Percentiles rank a stretch among this genome's conserved stretches.
Conservation (phyloP, 305 asterid genomes). For the Solanum chacoense region DNA sequence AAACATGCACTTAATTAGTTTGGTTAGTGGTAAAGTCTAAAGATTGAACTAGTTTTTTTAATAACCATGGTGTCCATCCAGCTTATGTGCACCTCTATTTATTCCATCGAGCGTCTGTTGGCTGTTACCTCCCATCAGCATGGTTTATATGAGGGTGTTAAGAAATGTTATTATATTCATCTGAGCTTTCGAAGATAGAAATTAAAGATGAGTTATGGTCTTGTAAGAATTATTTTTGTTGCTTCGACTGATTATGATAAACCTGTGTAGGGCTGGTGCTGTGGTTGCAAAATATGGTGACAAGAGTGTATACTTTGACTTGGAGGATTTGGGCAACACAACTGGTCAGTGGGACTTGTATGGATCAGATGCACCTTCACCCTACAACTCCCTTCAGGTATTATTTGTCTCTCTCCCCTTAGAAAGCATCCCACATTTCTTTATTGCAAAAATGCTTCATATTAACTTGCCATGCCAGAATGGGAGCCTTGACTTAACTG, state of each 20-base stretch:
- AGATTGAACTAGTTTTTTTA: neutral
- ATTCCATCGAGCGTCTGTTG: too few relatives aligned
- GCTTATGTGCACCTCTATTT: too few relatives aligned
- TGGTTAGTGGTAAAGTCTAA: neutral
- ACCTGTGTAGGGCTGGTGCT: constrained; percentile 43
- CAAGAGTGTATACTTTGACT: constrained; percentile 89
- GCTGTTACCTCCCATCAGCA: neutral
- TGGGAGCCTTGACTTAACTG: neutral
- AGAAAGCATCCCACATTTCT: neutral
- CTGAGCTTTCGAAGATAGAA: neutral
- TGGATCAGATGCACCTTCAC: constrained; percentile 74
- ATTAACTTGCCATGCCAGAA: neutral
- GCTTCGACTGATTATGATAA: neutral
- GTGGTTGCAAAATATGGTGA: constrained; percentile 95
- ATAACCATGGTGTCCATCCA: neutral
- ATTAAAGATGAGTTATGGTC: neutral
- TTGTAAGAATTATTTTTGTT: neutral
- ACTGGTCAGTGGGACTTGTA: constrained; percentile 93
- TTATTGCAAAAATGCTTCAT: neutral
- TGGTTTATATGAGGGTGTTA: neutral
- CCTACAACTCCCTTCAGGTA: constrained; percentile 68
- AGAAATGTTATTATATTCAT: neutral
- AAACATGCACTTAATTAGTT: too few relatives aligned
- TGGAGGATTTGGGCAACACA: constrained; percentile 89
- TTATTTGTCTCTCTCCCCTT: neutral